phyloP scores from a whole-genome alignment of 2,329 filamentous ascomycete species.

The Talaromyces sp. region DNA sequence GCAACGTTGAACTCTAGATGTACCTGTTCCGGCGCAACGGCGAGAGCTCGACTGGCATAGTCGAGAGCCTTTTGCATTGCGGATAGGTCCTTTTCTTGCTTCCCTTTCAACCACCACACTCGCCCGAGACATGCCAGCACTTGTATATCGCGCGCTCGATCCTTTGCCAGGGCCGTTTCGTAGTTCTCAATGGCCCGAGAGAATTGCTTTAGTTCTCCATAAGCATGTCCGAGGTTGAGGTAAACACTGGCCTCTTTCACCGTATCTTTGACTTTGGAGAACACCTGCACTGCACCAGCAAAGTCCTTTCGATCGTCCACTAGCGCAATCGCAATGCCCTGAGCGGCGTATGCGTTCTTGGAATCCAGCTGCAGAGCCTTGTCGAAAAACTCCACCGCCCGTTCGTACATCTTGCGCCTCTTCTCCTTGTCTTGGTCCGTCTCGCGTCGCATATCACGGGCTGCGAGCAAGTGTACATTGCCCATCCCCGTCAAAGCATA shows the following conservation, averaged over 20 bases:
- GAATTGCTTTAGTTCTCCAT: conserved; percentile 84
- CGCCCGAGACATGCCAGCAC: conserved; percentile 83
- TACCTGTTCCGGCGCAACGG: conserved; percentile 72
- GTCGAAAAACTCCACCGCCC: conserved; percentile 96
- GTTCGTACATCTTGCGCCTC: conserved; percentile 77
- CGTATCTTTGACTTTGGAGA: conserved; percentile 85
- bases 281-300: conserved; percentile 74
- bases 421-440: conserved; percentile 88
- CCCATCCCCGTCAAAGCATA: conserved; percentile 97
- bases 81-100: conserved; percentile 59
- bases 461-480: conserved; percentile 82
- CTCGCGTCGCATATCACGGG: conserved; percentile 89
- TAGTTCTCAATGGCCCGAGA: conserved; percentile 90
- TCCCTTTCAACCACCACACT: conserved; percentile 78
- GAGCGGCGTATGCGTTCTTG: conserved; percentile 91
- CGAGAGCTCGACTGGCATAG: conserved; percentile 63
- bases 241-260: conserved; percentile 82
- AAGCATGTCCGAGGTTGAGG: conserved; percentile 90
- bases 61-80: conserved; percentile 61
- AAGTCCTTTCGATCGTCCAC: conserved; percentile 92
- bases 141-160: conserved; percentile 70
- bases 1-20: conserved; percentile 98
- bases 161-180: conserved; percentile 75
- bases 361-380: conserved; percentile 94
- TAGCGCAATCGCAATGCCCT: conserved; percentile 89